Evolutionary conservation across 2,329 filamentous ascomycete genomes (phyloP).

Genomic region (Lasiodiplodia sp.): DNA sequence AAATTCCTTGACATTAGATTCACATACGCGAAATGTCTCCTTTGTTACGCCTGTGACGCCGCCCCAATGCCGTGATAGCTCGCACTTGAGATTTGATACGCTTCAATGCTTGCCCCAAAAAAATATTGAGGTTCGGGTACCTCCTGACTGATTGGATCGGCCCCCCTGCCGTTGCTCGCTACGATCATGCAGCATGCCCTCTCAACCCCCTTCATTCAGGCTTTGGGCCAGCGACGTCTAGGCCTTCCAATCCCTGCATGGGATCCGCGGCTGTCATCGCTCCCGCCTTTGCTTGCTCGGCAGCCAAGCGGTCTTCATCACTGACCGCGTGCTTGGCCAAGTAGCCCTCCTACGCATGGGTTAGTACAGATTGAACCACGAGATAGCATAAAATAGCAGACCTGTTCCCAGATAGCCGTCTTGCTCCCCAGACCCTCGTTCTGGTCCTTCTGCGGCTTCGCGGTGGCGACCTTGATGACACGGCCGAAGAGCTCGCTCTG

Average conservation of each 20-base stretch:
- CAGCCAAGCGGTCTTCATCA: constrained; percentile 75
- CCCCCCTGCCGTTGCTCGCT: neutral
- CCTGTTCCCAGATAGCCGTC: constrained; percentile 97
- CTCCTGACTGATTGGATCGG: neutral
- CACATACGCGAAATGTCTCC: constrained; percentile 8
- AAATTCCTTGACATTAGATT: constrained; percentile 26
- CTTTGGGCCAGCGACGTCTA: constrained; percentile 94
- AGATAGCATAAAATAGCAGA: constrained; percentile 54
- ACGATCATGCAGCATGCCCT: constrained; percentile 18
- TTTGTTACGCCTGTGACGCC: constrained; percentile 32
- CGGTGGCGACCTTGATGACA: constrained; percentile 88
- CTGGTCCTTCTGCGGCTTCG: constrained; percentile 88
- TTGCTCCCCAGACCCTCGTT: constrained; percentile 90
- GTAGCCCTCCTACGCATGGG: constrained; percentile 78
- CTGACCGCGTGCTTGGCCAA: constrained; percentile 85
- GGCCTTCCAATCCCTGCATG: constrained; percentile 92
- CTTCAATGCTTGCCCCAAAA: neutral
- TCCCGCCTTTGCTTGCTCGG: constrained; percentile 61
- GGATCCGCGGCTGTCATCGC: constrained; percentile 74
- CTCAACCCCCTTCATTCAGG: constrained; percentile 61
- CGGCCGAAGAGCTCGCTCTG: constrained; percentile 93
- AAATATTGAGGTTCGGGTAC: neutral
- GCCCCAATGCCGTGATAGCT: constrained; percentile 29
- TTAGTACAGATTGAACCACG: constrained; percentile 6
- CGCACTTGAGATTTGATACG: neutral